Base-by-base conservation (phyloP, 768 basidiomycete genomes). In the Leccinum sublutescens region DNA sequence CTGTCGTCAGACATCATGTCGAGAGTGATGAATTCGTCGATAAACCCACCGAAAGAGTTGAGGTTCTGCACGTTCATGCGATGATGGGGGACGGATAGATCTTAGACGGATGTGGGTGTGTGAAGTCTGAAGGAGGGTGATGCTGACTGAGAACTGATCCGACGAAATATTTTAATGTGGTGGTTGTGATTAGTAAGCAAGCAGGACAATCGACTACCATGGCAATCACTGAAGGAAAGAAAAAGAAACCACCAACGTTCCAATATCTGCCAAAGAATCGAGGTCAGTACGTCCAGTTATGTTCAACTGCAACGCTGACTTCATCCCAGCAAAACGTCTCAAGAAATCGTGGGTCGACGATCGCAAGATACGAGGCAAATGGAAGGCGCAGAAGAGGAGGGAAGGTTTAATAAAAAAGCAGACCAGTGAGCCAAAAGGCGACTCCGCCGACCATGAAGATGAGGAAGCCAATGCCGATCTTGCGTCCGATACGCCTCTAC, bases 11-110 rank as follows among this genome's bases (percentile, higher is more conserved):
- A 52, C 29, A 33, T 6, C 12, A 23, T 15, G 45, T 48, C 25
- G 4, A 15, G 11, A 40, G 47, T 23, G 58, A 57, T 36, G 38
- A 21, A 48, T 60, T 12, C 17, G 62, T 61, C 68, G 64, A 65
- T 65, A 61, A 48, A 53, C 59, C 59, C 57, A 91, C 92, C 91
- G 77, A 85, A 86, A 74, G 87, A 80, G 78, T 83, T 87, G 74
- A 93, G 86, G 75, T 93, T 93, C 87, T 93, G 90, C 78, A 93
- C 87, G 89, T 82, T 94, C 91, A 94, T 94, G 88, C 89, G 88
- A 91, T 78, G 82, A 77, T 71, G 74, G 69, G 75, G 74, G 73
- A 72, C 71, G 74, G 64, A 74, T 68, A 64, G 68, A 72, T 65
- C 77, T 73, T 71, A 72, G 68, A 72, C 74, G 74, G 83, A 80